Base-by-base conservation (phyloP, 805 yeast species). In the Candida easanensis region DNA sequence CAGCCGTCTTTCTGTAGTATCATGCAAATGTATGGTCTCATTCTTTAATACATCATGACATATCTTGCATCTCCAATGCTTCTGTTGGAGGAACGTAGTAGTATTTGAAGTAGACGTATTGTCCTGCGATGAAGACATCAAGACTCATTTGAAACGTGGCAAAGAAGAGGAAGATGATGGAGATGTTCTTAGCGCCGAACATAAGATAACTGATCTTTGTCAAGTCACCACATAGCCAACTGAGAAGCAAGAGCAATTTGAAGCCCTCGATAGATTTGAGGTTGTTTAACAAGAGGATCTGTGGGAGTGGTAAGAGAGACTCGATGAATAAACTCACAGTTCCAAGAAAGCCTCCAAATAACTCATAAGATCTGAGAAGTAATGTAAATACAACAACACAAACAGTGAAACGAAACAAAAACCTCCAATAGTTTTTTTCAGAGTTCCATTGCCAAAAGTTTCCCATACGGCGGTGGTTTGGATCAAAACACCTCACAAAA, bases 171-270 rank as follows among this genome's bases (percentile, higher is more conserved):
- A 86, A 86, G 6, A 85, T 68, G 6, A 66, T 52, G 2, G 89
- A 81, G 22, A 86, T 76, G 51, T 85, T 74, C 41, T 74, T 75
- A 1, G 93, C 84, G 14, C 95, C 95, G 61, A 73, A 85, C n/a
- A 85, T 54, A 41, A 87, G 67, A 56, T 86, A 87, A 40, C 82
- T 69, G 19, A 88, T 76, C 60, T 90, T 90, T 30, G 88, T 75
- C 32, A 83, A 68, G 64, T 89, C 97, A 44, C 97, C 97, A 46
- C 91, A 82, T 4, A 89, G 68, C 97, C 97, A 89, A 56, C 90
- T 82, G 16, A 88, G 64, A 28, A 89, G 61, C 26, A 89, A 66
- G 21, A 91, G 77, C 39, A 81, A 69, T 55, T 88, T 83, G 66
- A 89, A 89, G 46, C 93, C 91, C 50, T 83, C 83, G 7, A 85